Evolutionary conservation across 2,329 filamentous ascomycete species (phyloP), one percentile per base, ranked within the genome.

Genomic region (Epichloe elymi): DNA sequence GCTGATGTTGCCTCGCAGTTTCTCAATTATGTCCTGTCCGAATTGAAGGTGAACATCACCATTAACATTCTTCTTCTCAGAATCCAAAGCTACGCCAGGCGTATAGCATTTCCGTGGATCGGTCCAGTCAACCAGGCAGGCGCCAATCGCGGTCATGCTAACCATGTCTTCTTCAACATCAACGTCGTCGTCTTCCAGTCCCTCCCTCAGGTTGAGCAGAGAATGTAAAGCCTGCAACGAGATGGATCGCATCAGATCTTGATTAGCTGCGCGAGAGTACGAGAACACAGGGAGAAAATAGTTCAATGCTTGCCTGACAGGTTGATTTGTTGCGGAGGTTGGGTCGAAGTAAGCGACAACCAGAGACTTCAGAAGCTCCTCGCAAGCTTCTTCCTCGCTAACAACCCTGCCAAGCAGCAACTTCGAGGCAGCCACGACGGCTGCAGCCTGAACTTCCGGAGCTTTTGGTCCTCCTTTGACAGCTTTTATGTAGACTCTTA

Each of bases 251-350:
- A 97, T 89, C 36, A 88, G 76, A 30, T 85, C 78, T 56, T 93
- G 89, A 61, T 96, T 95, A 56, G 87, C 85, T 4, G 82, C 67
- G 3, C 87, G 79, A 7, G 86, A 90, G 67, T 91, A 95, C 66
- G 88, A 93, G 70, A 94, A 97, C 0, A 96, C 90, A 0, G 91
- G 91, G 37, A 97, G 72, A 74, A 96, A 96, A 67, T 97, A 97
- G 57, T 87, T 88, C 50, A 97, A 74, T 0, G 87, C 85, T 66
- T 97, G 91, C 20, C 89, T 76, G 6, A 96, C 82, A 8, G 82
- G 82, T 57, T 91, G 85, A 62, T 96, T 96, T 30, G 78, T 75
- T 1, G 80, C 77, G 4, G 86, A 93, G 4, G 86, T 80, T 0
- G 91, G 89, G 61, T 94, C 85, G 66, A 97, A 97, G 70, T 95